Conservation (phyloP, 345 rosid species). For the Aurinia saxatilis region DNA sequence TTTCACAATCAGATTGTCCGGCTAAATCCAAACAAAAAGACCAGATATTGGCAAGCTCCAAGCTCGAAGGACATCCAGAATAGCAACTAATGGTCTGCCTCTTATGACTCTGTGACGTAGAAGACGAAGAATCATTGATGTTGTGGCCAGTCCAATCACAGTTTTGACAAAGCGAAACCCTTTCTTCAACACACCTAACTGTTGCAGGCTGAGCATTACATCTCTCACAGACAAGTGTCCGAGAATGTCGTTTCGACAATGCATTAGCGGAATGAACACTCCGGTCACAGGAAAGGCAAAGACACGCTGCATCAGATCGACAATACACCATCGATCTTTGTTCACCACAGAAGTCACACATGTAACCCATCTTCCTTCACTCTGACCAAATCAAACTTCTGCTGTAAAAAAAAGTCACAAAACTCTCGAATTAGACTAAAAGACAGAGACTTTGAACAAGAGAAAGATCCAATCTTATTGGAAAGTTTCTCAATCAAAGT, state of each 20-base stretch:
- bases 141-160: conserved; percentile 85
- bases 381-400: conserved; percentile 6
- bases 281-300: conserved; percentile 92
- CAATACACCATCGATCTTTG: conserved; percentile 92
- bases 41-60: conserved; percentile 89
- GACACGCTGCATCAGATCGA: conserved; percentile 88
- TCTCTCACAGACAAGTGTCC: conserved; percentile 83
- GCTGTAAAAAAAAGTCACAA: not conserved
- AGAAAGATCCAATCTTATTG: not conserved
- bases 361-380: conserved; percentile 59
- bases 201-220: conserved; percentile 82
- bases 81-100: conserved; percentile 74
- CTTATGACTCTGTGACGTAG: conserved; percentile 46
- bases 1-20: conserved; percentile 58
- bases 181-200: conserved; percentile 77
- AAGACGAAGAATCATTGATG: conserved; percentile 30
- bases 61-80: conserved; percentile 88
- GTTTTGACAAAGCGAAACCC: conserved; percentile 84
- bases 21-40: conserved; percentile 50
- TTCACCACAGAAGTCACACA: conserved; percentile 91
- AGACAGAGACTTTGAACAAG: conserved; percentile 11
- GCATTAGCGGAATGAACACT: conserved; percentile 95
- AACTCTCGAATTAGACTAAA: not conserved
- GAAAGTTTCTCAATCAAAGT: not conserved
- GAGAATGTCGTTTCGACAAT: conserved; percentile 79